These are phyloP conservation scores for Diaporthe citrichinensis DNA, from an alignment of 2,329 filamentous ascomycete species.

Conservation along the genomic window DNA sequence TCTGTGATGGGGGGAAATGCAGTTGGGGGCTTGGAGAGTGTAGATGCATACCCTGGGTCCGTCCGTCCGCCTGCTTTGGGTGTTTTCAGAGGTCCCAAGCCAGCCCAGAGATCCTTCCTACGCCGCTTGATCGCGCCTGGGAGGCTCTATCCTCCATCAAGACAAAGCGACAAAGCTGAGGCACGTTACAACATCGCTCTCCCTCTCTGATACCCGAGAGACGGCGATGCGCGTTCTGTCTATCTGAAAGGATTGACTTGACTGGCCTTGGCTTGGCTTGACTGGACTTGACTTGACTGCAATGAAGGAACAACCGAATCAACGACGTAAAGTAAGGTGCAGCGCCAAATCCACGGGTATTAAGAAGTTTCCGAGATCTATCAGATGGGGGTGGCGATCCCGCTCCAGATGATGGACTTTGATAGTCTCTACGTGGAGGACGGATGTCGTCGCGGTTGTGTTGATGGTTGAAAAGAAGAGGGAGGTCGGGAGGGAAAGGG, in stretches of 20 bases:
- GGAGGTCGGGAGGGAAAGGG: constrained; percentile 40
- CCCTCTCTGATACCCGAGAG: constrained; percentile 32
- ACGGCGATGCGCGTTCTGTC: constrained; percentile 38
- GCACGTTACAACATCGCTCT: constrained; percentile 40
- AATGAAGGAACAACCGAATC: constrained; percentile 37
- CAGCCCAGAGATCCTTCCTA: constrained; percentile 40
- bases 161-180: constrained; percentile 35
- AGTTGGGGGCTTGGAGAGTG: constrained; percentile 36
- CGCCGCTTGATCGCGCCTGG: constrained; percentile 37
- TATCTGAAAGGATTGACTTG: constrained; percentile 39
- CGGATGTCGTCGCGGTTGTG: constrained; percentile 35
- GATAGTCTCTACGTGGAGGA: constrained; percentile 38
- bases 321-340: constrained; percentile 32
- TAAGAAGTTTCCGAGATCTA: constrained; percentile 28
- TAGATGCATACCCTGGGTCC: constrained; percentile 42
- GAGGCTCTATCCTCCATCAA: constrained; percentile 42
- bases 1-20: constrained; percentile 12
- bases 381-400: constrained; percentile 18
- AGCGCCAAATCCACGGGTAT: constrained; percentile 30
- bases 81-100: constrained; percentile 22
- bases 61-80: constrained; percentile 18
- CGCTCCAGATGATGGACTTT: constrained; percentile 30
- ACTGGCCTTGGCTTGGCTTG: constrained; percentile 26
- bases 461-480: constrained; percentile 47
- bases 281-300: constrained; percentile 32